Percentiles rank a stretch among this genome's conserved stretches.
Evolutionary conservation across 495 filamentous ascomycete genomes (phyloP).

Genomic region (Lasiosphaeris hirsuta): DNA sequence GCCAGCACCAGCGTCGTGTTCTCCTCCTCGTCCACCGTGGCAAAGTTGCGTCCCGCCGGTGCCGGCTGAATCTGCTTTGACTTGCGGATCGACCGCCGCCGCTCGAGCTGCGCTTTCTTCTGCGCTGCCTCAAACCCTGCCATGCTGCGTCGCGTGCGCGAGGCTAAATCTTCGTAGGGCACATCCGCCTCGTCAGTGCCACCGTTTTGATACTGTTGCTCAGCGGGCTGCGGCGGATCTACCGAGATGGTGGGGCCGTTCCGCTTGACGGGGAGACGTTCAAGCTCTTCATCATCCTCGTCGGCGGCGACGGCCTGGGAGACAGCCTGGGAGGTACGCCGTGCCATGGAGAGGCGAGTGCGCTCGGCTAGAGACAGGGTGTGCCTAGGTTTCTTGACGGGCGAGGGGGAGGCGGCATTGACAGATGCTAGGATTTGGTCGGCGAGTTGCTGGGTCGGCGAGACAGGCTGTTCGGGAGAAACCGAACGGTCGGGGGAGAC

Average conservation of each 20-base stretch:
- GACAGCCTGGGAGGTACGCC: conserved; percentile 32
- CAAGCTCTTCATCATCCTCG: conserved; percentile 20
- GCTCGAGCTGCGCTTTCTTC: conserved; percentile 55
- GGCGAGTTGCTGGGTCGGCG: conserved; percentile 48
- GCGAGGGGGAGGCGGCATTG: conserved; percentile 46
- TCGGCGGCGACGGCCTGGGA: conserved; percentile 22
- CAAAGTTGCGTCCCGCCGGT: conserved; percentile 28
- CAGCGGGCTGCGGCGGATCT: neutral
- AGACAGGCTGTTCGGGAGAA: conserved; percentile 21
- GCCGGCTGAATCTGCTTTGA: conserved; percentile 31
- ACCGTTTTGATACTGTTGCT: neutral
- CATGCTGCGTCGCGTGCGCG: conserved; percentile 83
- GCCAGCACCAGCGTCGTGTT: conserved; percentile 26
- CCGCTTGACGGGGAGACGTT: conserved; percentile 22
- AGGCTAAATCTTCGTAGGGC: conserved; percentile 52
- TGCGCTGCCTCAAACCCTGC: conserved; percentile 53
- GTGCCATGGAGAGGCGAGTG: conserved; percentile 49
- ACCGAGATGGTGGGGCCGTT: conserved; percentile 24
- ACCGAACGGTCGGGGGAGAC: conserved; percentile 11
- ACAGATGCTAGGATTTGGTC: conserved; percentile 58
- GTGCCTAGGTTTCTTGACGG: conserved; percentile 50
- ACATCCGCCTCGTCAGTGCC: conserved; percentile 21
- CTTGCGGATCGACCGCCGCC: conserved; percentile 48
- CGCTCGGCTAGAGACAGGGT: conserved; percentile 53
- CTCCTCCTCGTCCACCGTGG: conserved; percentile 39